Conservation (phyloP, 1,284 basidiomycete species). For the Puccinia horiana region DNA sequence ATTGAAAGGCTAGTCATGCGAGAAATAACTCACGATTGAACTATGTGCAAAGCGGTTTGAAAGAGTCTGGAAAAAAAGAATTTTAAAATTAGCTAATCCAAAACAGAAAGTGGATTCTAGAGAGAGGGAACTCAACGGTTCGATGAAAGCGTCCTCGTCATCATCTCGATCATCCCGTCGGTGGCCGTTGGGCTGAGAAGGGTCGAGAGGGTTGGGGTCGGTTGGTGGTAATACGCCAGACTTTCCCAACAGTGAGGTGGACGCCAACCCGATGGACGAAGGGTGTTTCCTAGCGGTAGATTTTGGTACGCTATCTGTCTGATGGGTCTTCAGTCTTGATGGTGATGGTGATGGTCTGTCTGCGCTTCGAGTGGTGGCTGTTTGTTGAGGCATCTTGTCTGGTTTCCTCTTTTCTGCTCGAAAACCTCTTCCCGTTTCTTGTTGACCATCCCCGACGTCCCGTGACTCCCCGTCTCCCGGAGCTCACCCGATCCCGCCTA, state of each 20-base stretch:
- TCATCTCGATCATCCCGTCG: background rate
- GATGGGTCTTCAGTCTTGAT: background rate
- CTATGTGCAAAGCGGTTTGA: conserved; percentile 41
- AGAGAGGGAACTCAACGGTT: background rate
- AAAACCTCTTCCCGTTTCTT: background rate
- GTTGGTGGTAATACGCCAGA: conserved; percentile 2
- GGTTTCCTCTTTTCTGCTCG: background rate
- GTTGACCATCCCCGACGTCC: background rate
- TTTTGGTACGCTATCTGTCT: background rate
- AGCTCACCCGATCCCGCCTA: no score
- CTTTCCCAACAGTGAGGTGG: background rate
- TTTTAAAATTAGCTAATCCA: background rate
- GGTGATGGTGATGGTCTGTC: background rate
- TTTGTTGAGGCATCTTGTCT: background rate
- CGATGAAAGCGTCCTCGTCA: background rate
- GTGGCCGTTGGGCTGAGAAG: background rate
- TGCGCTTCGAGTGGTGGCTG: background rate
- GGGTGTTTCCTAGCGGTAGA: background rate
- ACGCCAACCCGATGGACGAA: background rate
- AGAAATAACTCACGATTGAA: conserved; percentile 32
- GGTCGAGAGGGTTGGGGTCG: background rate
- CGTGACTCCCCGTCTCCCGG: no score
- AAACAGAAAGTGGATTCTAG: background rate
- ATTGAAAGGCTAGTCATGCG: background rate
- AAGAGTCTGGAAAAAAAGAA: conserved; percentile 20